Conservation (phyloP, 139 green algal genomes). For the Chlamydomonas eustigma region DNA sequence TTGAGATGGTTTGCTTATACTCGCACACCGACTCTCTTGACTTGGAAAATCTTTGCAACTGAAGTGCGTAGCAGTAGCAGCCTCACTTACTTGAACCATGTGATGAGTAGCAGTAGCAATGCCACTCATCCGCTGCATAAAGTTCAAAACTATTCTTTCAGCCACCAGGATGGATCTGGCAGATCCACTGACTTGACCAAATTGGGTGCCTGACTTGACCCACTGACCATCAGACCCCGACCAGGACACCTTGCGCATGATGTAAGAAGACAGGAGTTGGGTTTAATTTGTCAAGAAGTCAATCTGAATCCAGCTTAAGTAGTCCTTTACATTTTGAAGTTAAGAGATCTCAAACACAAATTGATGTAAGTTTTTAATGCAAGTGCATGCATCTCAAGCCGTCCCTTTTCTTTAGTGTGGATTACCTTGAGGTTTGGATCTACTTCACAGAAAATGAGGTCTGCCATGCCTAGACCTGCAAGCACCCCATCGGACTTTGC, state of each 20-base stretch:
- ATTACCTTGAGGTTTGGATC: constrained; percentile 69
- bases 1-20: too few relatives aligned
- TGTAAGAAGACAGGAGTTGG: too few relatives aligned
- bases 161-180: constrained; percentile 86
- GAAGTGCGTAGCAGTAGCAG: neutral
- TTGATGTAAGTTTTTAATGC: too few relatives aligned
- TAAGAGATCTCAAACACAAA: too few relatives aligned
- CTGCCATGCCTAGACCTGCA: constrained; percentile 80
- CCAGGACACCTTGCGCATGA: constrained; percentile 27
- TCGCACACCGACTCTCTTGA: too few relatives aligned
- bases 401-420: neutral
- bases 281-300: too few relatives aligned
- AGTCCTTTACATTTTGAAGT: too few relatives aligned
- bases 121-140: constrained; percentile 95
- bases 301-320: too few relatives aligned
- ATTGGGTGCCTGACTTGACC: constrained; percentile 50
- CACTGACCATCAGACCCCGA: constrained; percentile 34
- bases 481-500: constrained; percentile 88
- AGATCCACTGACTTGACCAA: constrained; percentile 64
- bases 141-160: constrained; percentile 96
- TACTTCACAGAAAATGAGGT: constrained; percentile 74
- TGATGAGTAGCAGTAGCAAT: constrained; percentile 81
- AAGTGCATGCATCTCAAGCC: neutral
- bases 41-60: neutral
- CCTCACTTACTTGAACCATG: constrained; percentile 51